These are phyloP conservation scores for Kondoa malvinella DNA, from an alignment of 768 basidiomycete genomes.

Conservation along the genomic window DNA sequence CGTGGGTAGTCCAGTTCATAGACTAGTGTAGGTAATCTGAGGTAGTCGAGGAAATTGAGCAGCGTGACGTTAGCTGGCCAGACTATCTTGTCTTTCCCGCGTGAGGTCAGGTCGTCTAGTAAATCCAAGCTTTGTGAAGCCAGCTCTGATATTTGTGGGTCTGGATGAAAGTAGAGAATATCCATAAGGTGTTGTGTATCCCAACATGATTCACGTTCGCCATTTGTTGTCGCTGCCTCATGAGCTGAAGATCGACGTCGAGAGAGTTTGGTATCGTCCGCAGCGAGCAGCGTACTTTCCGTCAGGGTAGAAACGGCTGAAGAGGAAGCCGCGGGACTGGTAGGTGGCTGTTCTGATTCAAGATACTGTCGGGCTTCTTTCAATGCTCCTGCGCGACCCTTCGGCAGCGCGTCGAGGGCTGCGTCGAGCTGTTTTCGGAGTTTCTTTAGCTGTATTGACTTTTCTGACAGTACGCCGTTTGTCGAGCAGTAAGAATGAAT, in stretches of 20 bases:
- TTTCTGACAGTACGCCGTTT: constrained; percentile 63
- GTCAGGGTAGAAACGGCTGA: neutral
- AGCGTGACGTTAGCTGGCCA: constrained; percentile 77
- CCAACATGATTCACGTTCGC: neutral
- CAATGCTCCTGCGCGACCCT: constrained; percentile 20
- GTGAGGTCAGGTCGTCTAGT: constrained; percentile 54
- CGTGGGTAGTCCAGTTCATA: constrained; percentile 94
- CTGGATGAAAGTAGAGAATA: constrained; percentile 49
- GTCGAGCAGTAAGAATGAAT: constrained; percentile 84
- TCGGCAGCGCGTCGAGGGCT: constrained; percentile 36
- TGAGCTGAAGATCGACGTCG: neutral
- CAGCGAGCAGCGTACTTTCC: neutral
- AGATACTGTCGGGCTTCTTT: constrained; percentile 7
- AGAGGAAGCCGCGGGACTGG: neutral
- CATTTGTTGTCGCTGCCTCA: neutral
- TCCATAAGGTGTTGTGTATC: constrained; percentile 11
- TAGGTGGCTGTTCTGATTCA: neutral
- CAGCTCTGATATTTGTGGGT: constrained; percentile 45
- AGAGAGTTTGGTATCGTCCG: neutral
- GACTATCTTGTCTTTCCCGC: constrained; percentile 45
- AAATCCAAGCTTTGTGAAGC: constrained; percentile 63
- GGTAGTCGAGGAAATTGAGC: constrained; percentile 66
- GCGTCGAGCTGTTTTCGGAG: constrained; percentile 39
- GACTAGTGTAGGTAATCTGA: constrained; percentile 76
- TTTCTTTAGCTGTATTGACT: constrained; percentile 23